These are phyloP conservation scores for Cucurbitaria berberidis DNA, from an alignment of 2,329 filamentous ascomycete genomes.

Conservation along the genomic window DNA sequence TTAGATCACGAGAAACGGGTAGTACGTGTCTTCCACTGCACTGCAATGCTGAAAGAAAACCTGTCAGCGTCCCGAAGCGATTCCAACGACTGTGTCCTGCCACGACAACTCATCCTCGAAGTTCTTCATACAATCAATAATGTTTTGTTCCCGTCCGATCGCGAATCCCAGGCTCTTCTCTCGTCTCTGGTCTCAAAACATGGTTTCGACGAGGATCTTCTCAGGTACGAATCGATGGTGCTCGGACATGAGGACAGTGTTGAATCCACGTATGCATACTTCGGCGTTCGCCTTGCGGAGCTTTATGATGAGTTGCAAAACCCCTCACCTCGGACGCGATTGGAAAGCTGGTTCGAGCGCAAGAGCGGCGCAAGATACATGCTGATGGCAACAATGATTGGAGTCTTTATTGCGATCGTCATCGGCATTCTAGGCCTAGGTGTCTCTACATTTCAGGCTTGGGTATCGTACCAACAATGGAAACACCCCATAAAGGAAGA, in stretches of 20 bases:
- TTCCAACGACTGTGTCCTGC: not conserved
- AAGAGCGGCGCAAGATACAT: constrained; percentile 38
- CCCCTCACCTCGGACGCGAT: constrained; percentile 25
- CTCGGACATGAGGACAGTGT: constrained; percentile 21
- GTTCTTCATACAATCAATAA: constrained; percentile 15
- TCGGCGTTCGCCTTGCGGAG: constrained; percentile 25
- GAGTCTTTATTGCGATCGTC: constrained; percentile 37
- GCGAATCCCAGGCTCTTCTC: constrained; percentile 13
- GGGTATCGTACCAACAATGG: constrained; percentile 42
- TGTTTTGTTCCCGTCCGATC: constrained; percentile 14
- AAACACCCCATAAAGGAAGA: constrained; percentile 30
- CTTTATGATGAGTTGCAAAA: constrained; percentile 34
- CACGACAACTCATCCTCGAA: constrained; percentile 12
- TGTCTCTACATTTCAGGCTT: constrained; percentile 39
- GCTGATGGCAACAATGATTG: constrained; percentile 41
- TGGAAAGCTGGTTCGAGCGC: constrained; percentile 35
- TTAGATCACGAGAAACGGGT: constrained; percentile 1
- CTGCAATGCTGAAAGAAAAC: constrained; percentile 12
- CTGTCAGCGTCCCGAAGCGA: not conserved
- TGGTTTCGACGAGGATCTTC: constrained; percentile 7
- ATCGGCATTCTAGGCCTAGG: constrained; percentile 32
- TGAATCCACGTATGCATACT: constrained; percentile 30
- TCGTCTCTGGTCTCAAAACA: constrained; percentile 7
- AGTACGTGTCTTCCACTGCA: constrained; percentile 12
- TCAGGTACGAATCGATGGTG: constrained; percentile 5